Conservation (phyloP, 2,329 filamentous ascomycete species). For the Trichoderma atroviride region DNA sequence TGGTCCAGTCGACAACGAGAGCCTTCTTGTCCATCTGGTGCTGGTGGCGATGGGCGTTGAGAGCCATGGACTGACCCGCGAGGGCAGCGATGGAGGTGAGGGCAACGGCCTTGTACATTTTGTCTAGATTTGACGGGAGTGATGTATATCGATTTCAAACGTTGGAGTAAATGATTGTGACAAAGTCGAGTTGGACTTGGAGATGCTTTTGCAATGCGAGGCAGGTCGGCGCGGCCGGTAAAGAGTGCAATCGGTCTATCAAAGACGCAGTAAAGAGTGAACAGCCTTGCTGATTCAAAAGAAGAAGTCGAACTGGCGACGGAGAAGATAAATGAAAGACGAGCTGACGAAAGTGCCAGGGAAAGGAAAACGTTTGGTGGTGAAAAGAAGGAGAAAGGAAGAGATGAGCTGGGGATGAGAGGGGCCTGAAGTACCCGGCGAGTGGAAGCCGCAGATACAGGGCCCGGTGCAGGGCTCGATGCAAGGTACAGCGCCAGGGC, state of each 20-base stretch:
- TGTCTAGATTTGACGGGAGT: conserved; percentile 29
- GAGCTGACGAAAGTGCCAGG: conserved; percentile 25
- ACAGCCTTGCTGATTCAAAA: conserved; percentile 37
- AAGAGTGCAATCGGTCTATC: conserved; percentile 49
- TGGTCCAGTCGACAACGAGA: conserved; percentile 45
- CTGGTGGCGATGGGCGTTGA: conserved; percentile 47
- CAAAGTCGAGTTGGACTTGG: conserved; percentile 13
- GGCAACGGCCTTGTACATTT: conserved; percentile 49
- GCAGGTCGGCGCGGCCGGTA: conserved; percentile 42
- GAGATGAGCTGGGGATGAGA: conserved; percentile 25
- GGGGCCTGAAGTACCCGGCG: conserved; percentile 23
- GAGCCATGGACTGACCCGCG: conserved; percentile 47
- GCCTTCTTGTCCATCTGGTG: conserved; percentile 41
- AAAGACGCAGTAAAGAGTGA: conserved; percentile 53
- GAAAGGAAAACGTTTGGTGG: conserved; percentile 31
- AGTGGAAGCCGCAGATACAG: conserved; percentile 17
- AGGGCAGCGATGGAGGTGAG: conserved; percentile 49
- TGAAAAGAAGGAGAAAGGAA: conserved; percentile 30
- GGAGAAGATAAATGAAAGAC: conserved; percentile 33
- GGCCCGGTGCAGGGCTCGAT: conserved; percentile 15
- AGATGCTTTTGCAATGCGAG: not conserved
- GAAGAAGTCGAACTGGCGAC: conserved; percentile 31
- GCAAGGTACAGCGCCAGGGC: conserved; percentile 22
- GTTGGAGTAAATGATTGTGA: conserved; percentile 18
- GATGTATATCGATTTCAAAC: conserved; percentile 16